Evolutionary conservation across 345 rosid genomes (phyloP), one percentile per base, ranked within the genome.

Genomic region (Brassica juncea): DNA sequence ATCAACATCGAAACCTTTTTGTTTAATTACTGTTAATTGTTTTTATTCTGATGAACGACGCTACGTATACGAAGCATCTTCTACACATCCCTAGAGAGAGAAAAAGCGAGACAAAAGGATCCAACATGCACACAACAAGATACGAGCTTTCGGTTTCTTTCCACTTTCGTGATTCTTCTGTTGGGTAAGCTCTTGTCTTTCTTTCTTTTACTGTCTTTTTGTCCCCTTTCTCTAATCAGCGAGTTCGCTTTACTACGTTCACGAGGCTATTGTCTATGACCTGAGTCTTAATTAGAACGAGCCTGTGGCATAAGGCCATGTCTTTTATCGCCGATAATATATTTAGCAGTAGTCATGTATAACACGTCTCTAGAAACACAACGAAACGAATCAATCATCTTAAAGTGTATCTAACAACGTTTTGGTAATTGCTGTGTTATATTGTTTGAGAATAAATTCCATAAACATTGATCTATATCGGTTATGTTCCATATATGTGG

Each of bases 91-190:
- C 6, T 69, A 62, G 79, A 70, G 71, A 52, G 71, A 78, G 77
- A 78, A 14, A 78, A 78, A 72, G 68, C 66, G 27, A 80, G 79
- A 80, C 71, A 80, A 80, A 69, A 75, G 79, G 68, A 74, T 72
- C 83, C 83, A 80, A 80, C 76, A 80, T 74, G 78, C 78, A 60
- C 42, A 73, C 73, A 44, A 73, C 69, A 67, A 79, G 78, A 79
- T 47, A 73, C 47, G 74, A 72, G 44, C 82, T 80, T 80, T 74
- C 75, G 82, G 82, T 80, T 74, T 66, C 72, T 80, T 80, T 80
- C 82, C 82, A 74, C 79, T 80, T 80, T 74, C 70, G 27, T 79
- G 78, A 79, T 79, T 73, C 82, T 73, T 66, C 68, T 47, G n/a
- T 72, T 72, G 21, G 82, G 68, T 66, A 31, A 42, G 39, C 71